Percentiles rank a stretch among this genome's conserved stretches.
These are phyloP conservation scores for Globisporangium perplexum DNA, from an alignment of 352 stramenopile species.

Conservation along the genomic window DNA sequence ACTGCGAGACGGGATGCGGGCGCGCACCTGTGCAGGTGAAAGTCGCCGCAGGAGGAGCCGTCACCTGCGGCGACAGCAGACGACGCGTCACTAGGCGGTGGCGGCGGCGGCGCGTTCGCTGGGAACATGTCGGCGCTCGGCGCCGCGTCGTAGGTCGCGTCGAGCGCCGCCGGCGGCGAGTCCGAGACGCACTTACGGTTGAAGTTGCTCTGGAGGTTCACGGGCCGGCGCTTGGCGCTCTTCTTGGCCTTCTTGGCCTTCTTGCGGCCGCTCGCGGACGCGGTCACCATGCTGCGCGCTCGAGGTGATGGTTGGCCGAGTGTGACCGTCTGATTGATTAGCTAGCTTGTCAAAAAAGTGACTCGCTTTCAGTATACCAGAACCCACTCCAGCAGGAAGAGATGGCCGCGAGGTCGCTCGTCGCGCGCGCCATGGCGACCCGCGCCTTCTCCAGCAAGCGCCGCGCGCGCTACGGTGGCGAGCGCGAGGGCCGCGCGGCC, in stretches of 20 bases:
- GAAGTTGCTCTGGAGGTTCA: slow-evolving; percentile 82
- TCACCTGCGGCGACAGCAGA: slow-evolving; percentile 51
- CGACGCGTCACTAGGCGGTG: slow-evolving; percentile 19
- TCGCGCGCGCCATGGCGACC: not conserved
- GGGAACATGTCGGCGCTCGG: slow-evolving; percentile 77
- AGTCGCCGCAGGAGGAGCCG: slow-evolving; percentile 48
- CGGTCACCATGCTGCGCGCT: slow-evolving; percentile 50
- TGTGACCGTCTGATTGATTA: no score
- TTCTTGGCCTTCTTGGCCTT: slow-evolving; percentile 79
- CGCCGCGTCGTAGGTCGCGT: slow-evolving; percentile 15
- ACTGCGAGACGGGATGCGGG: not conserved
- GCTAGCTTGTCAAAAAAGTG: no score
- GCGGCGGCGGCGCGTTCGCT: slow-evolving; percentile 40
- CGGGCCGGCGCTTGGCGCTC: slow-evolving; percentile 65
- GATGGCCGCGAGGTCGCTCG: not conserved
- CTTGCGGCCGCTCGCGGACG: slow-evolving; percentile 31
- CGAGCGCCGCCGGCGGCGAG: not conserved
- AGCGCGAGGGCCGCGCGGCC: slow-evolving; percentile 11
- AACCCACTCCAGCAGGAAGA: no score
- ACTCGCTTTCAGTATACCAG: not conserved
- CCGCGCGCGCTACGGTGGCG: slow-evolving; percentile 17
- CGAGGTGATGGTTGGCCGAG: slow-evolving; percentile 8
- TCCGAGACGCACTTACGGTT: slow-evolving; percentile 66
- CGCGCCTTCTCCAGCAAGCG: slow-evolving; percentile 32
- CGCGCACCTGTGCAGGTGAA: slow-evolving; percentile 78